phyloP scores from a whole-genome alignment of 352 stramenopile species.

The Thraustochytrium sp. region DNA sequence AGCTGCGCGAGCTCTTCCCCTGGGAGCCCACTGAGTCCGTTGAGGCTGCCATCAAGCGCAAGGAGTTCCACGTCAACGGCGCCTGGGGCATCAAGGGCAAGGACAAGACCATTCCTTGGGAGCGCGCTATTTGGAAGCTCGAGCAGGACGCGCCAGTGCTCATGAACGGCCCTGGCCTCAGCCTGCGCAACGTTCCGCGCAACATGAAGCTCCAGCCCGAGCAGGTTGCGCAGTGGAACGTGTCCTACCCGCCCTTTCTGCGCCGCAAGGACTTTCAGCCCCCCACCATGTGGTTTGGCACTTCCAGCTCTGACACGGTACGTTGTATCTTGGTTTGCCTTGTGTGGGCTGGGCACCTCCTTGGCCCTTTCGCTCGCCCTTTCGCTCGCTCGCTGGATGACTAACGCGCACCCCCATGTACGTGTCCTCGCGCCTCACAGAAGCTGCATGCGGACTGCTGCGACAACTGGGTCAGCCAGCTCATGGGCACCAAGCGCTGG shows the following conservation, averaged over 20 bases:
- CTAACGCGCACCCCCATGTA: background rate
- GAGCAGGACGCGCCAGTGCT: constrained; percentile 21
- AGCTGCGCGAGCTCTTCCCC: constrained; percentile 33
- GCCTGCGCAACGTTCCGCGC: constrained; percentile 18
- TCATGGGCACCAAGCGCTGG: constrained; percentile 37
- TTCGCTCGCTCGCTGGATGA: background rate
- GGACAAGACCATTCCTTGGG: background rate
- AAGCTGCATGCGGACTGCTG: constrained; percentile 42
- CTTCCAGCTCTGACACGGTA: constrained; percentile 24
- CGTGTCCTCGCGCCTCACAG: background rate
- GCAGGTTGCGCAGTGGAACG: background rate
- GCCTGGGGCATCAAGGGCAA: constrained; percentile 19
- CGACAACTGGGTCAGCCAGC: constrained; percentile 39
- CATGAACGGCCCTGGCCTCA: constrained; percentile 24
- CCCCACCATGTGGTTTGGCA: constrained; percentile 42
- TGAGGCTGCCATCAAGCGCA: background rate
- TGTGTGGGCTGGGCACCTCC: no score
- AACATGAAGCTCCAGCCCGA: constrained; percentile 42
- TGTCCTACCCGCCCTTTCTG: constrained; percentile 37
- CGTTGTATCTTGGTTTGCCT: background rate
- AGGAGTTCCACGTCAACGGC: constrained; percentile 16
- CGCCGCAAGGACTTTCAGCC: constrained; percentile 35
- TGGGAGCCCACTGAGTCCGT: constrained; percentile 25
- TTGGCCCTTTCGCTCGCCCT: no score
- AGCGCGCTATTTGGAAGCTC: background rate